Conservation (phyloP, 169 alveolate genomes). For the Eimeria brunetti region DNA sequence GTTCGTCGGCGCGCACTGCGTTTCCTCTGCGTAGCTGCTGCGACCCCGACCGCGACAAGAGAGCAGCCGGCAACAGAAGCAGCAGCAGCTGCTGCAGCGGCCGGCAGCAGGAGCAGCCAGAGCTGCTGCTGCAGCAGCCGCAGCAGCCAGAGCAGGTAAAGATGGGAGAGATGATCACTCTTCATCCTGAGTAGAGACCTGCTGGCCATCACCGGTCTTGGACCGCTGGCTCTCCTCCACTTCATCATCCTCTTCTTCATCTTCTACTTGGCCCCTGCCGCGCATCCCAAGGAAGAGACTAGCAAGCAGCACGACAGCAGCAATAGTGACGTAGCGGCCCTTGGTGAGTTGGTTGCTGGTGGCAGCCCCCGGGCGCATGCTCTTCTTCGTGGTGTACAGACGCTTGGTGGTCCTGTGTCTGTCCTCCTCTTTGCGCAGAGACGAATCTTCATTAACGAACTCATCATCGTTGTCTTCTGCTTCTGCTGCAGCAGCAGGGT, state of each 20-base stretch:
- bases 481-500: background rate
- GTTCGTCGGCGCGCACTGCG: background rate
- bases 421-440: background rate
- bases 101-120: background rate
- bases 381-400: slow-evolving; percentile 17
- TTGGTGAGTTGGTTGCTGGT: background rate
- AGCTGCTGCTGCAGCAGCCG: slow-evolving; percentile 2
- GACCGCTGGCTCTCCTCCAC: background rate
- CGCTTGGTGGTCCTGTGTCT: background rate
- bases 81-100: background rate
- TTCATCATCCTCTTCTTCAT: slow-evolving; percentile 11
- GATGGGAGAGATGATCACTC: no score
- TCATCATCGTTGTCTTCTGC: background rate
- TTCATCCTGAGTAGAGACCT: background rate
- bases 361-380: background rate
- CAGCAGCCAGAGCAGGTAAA: background rate
- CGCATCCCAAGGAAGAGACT: background rate
- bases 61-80: background rate
- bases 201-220: background rate
- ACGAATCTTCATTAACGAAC: background rate
- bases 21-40: background rate
- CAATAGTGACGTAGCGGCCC: background rate
- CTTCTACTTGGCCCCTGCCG: background rate
- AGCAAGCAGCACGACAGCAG: background rate
- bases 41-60: background rate